phyloP scores from a whole-genome alignment of 345 rosid genomes.

The Acer yangbiense region DNA sequence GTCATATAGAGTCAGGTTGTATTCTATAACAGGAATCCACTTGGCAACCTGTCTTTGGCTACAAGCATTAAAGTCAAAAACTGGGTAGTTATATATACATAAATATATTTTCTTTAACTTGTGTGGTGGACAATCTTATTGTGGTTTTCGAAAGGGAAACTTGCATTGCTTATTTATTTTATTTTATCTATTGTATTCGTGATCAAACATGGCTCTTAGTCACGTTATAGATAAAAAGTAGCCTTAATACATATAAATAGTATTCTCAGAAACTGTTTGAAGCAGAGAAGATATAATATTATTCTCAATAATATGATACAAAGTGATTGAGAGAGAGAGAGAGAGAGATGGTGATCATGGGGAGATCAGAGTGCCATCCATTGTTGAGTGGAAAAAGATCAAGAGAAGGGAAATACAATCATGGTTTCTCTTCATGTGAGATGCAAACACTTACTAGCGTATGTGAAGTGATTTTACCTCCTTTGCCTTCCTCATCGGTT shows the following conservation, averaged over 20 bases:
- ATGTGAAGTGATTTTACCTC: slow-evolving; percentile 60
- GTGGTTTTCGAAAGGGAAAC: slow-evolving; percentile 1
- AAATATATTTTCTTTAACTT: background rate
- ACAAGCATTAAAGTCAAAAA: background rate
- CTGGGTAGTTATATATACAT: background rate
- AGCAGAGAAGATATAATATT: background rate
- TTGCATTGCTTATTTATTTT: background rate
- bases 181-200: background rate
- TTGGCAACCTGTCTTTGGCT: background rate
- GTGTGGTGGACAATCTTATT: background rate
- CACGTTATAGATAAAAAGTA: too few species aligned
- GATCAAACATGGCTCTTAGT: too few species aligned
- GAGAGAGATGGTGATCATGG: slow-evolving; percentile 14
- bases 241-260: too few species aligned
- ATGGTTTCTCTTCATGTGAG: slow-evolving; percentile 52
- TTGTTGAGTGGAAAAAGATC: slow-evolving; percentile 35
- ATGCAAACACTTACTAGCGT: slow-evolving; percentile 50
- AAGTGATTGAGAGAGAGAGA: background rate
- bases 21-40: background rate
- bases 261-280: background rate
- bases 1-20: too few species aligned
- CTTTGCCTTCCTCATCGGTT: slow-evolving; percentile 30
- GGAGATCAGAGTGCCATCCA: slow-evolving; percentile 28
- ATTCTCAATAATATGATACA: background rate
- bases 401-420: slow-evolving; percentile 24